Evolutionary conservation across 1,284 basidiomycete genomes (phyloP), one percentile per base, ranked within the genome.

Genomic region (Ceratobasidium papillatum): DNA sequence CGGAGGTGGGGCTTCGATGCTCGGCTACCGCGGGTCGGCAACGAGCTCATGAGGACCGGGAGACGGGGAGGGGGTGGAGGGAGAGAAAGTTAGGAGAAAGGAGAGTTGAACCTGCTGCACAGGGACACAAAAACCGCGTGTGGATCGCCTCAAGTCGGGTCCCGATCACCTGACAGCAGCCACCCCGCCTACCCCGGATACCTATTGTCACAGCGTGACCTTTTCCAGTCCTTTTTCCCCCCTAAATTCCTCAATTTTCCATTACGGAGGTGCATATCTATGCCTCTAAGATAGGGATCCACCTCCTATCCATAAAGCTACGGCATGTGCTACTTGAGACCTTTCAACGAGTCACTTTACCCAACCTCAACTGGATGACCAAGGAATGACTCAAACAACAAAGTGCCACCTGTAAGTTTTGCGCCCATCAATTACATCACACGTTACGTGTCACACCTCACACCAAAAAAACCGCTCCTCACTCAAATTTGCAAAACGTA

Each of bases 11-110:
- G 64, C 38, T 69, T 69, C 3, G 51, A 52, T 51, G 71, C 41
- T 22, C 63, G 54, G 30, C 58, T 74, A 36, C 56, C 58, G 54
- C 75, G 68, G 27, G 64, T 75, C 32, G 76, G 66, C 36, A 69
- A 68, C 17, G 76, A 74, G 64, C 76, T 75, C 61, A 75, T 52
- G 49, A 54, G 73, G 54, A 71, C 74, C 19, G 75, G 68, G 27
- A 58, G 52, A 68, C 36, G 30, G 36, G 68, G 61, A 69, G 27
- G 47, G 51, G 52, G 47, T 4, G 41, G 17, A 43, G 36, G 38
- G 9, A 38, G 34, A 49, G 66, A 45, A 4, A 32, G 36, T n/a
- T 12, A 45, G 45, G 27, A n/a, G n/a, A n/a, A 14, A 47, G 45
- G 45, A 47, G 45, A 19, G 19, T 11, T 7, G 19, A 19, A n/a